phyloP scores from a whole-genome alignment of 371 early-diverging fungal genomes.

The Circinella umbellata region DNA sequence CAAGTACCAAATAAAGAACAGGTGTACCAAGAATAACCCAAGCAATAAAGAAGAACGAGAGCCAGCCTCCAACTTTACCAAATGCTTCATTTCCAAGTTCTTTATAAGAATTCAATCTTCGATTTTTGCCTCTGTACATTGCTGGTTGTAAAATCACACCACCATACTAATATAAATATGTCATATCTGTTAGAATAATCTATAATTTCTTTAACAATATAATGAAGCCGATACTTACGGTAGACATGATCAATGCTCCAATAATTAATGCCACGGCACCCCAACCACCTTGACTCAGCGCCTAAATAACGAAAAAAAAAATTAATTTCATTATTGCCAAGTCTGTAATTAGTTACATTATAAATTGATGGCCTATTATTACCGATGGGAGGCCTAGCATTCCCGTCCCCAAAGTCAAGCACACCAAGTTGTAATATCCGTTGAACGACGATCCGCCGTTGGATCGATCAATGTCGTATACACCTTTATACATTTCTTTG shows the following conservation, averaged over 20 bases:
- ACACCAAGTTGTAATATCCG: conserved; percentile 65
- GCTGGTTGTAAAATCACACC: conserved; percentile 33
- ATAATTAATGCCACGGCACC: conserved; percentile 72
- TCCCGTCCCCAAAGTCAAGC: conserved; percentile 83
- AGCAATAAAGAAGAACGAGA: conserved; percentile 59
- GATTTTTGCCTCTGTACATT: conserved; percentile 2
- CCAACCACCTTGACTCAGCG: conserved; percentile 73
- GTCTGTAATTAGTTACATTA: too few species aligned
- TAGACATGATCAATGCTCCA: conserved; percentile 73
- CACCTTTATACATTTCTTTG: conserved; percentile 14
- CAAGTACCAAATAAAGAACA: conserved; percentile 58
- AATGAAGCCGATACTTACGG: conserved; percentile 36
- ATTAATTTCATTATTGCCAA: too few species aligned
- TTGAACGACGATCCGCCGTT: conserved; percentile 33
- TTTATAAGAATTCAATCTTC: neutral
- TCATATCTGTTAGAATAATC: neutral
- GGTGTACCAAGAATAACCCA: conserved; percentile 61
- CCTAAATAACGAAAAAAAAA: neutral
- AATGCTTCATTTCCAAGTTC: conserved; percentile 32
- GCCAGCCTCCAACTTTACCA: conserved; percentile 22
- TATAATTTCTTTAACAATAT: too few species aligned
- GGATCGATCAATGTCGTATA: conserved; percentile 16
- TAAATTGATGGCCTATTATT: too few species aligned
- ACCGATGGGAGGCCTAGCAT: conserved; percentile 74
- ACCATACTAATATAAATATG: neutral